A percentile compares a stretch with the other conserved stretches of the same genome.
These are phyloP conservation scores for Arthrobotrys sinensis DNA, from an alignment of 2,329 filamentous ascomycete genomes.

Conservation along the genomic window DNA sequence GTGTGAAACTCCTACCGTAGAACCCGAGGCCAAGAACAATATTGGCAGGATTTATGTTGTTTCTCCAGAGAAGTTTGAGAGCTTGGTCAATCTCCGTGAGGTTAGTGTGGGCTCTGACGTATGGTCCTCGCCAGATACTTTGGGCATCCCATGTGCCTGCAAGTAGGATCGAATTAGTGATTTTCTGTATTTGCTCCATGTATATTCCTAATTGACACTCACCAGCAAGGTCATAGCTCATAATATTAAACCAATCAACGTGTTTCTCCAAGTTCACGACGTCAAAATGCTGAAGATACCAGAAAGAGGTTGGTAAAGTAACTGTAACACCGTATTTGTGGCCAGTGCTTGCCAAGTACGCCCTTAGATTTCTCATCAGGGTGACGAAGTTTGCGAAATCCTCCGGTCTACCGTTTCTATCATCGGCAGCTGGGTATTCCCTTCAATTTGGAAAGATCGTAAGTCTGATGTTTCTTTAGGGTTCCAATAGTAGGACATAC, in stretches of 20 bases:
- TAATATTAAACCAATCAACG: conserved; percentile 66
- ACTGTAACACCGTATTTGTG: conserved; percentile 47
- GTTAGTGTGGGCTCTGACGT: conserved; percentile 64
- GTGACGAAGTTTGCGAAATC: conserved; percentile 39
- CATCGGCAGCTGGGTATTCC: conserved; percentile 55
- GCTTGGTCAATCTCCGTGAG: conserved; percentile 65
- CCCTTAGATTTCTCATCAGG: conserved; percentile 23
- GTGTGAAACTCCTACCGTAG: conserved; percentile 62
- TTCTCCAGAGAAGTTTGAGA: conserved; percentile 65
- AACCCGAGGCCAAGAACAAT: conserved; percentile 62
- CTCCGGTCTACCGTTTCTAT: conserved; percentile 18
- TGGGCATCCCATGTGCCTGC: conserved; percentile 50
- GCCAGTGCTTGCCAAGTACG: neutral
- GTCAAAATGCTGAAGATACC: conserved; percentile 66
- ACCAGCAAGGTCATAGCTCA: conserved; percentile 63
- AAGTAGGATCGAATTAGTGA: conserved; percentile 5
- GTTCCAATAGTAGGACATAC: conserved; percentile 63
- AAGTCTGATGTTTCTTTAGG: no score
- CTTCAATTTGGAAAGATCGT: neutral
- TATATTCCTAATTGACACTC: conserved; percentile 61
- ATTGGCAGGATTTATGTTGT: conserved; percentile 49
- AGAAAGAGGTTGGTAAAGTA: conserved; percentile 64
- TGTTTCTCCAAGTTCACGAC: conserved; percentile 62
- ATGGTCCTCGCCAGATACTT: conserved; percentile 35
- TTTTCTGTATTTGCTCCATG: neutral